Percentiles rank a stretch among this genome's conserved stretches.
phyloP scores from a whole-genome alignment of 208 protist genomes.

The Acanthamoeba castellanii region DNA sequence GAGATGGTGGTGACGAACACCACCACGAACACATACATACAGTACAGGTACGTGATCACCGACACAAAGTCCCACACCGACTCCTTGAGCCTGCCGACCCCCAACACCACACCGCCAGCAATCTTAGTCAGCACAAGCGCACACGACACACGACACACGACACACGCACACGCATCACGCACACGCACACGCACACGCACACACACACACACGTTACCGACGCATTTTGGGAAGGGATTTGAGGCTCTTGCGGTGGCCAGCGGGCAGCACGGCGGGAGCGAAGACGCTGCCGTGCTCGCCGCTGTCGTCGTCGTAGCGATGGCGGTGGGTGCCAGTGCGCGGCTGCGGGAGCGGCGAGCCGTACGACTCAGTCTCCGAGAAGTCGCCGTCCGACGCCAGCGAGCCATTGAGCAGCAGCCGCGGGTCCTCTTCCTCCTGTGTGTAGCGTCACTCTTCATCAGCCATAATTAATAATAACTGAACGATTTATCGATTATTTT shows the following conservation, averaged over 20 bases:
- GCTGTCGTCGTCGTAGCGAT: background rate
- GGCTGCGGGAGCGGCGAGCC: background rate
- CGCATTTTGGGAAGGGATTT: background rate
- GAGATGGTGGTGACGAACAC: constrained; percentile 63
- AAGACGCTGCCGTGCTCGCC: background rate
- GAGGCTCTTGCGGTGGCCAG: background rate
- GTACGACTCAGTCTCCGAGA: constrained; percentile 20
- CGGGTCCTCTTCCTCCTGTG: background rate
- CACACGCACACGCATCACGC: too few relatives aligned
- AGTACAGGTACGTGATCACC: constrained; percentile 58
- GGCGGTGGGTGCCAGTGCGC: background rate
- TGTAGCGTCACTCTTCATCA: background rate
- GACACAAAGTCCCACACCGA: constrained; percentile 44
- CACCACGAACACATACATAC: constrained; percentile 71
- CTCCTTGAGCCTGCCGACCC: constrained; percentile 15
- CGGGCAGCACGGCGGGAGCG: constrained; percentile 6
- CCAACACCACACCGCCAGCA: background rate
- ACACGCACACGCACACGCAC: background rate
- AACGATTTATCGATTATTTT: too few relatives aligned
- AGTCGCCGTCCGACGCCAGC: background rate
- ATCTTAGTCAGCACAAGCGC: background rate
- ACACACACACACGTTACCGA: background rate
- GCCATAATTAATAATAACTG: background rate
- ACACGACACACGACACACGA: too few relatives aligned
- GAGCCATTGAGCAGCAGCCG: constrained; percentile 16